These are phyloP conservation scores for Cercophora scortea DNA, from an alignment of 495 filamentous ascomycete species.

Conservation along the genomic window DNA sequence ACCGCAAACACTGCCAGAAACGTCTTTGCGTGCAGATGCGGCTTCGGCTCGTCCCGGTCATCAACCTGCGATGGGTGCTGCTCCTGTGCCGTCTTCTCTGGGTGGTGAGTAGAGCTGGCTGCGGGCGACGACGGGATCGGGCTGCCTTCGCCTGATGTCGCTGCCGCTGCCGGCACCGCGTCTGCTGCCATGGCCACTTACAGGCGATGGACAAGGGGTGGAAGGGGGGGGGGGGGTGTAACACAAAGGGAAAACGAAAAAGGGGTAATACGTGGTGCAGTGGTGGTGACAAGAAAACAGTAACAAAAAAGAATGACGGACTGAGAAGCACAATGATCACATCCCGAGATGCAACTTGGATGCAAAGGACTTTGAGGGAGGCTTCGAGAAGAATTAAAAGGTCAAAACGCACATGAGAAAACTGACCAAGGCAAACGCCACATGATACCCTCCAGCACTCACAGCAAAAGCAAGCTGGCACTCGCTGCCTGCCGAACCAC, in stretches of 20 bases:
- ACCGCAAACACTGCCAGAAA: conserved; percentile 24
- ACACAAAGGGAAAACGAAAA: neutral
- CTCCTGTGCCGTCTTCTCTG: conserved; percentile 5
- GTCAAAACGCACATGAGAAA: neutral
- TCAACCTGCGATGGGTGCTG: neutral
- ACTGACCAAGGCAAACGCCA: too few relatives aligned
- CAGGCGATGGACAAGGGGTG: too few relatives aligned
- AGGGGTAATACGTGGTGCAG: too few relatives aligned
- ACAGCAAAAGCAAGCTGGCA: too few relatives aligned
- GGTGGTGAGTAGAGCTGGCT: neutral
- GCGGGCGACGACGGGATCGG: neutral
- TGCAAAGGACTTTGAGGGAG: neutral
- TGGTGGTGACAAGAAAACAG: neutral
- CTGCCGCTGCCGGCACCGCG: too few relatives aligned
- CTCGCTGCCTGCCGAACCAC: too few relatives aligned
- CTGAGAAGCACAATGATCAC: neutral
- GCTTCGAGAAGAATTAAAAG: neutral
- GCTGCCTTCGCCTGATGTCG: too few relatives aligned
- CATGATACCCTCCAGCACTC: too few relatives aligned
- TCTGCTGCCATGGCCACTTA: too few relatives aligned
- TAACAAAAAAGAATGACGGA: neutral
- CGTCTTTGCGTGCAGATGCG: conserved; percentile 25
- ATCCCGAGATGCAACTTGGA: neutral
- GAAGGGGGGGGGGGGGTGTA: too few relatives aligned
- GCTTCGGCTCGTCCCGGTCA: conserved; percentile 8